Percentiles rank a stretch among this genome's conserved stretches.
Evolutionary conservation across 192 early-diverging fungal species (phyloP).

Genomic region (Umbelopsis sp.): DNA sequence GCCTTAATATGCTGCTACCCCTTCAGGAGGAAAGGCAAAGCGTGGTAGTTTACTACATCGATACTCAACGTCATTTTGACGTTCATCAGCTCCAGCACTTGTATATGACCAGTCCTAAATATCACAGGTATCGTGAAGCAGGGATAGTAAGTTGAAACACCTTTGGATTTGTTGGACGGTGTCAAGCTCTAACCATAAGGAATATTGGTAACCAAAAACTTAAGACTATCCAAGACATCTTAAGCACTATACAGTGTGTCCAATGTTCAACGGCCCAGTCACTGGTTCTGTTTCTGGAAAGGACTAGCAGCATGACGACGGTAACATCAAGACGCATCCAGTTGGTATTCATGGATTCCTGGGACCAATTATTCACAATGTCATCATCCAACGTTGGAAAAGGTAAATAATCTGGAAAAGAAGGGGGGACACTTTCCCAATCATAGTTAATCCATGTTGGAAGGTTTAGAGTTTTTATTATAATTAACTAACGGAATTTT

Average conservation of each 20-base stretch:
- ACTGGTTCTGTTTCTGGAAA: slow-evolving; percentile 8
- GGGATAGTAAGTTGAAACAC: background rate
- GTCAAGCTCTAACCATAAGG: no score
- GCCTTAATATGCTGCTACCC: background rate
- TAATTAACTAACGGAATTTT: background rate
- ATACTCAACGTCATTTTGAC: background rate
- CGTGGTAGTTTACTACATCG: background rate
- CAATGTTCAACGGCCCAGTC: background rate
- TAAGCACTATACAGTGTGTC: background rate
- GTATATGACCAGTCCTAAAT: background rate
- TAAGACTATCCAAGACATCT: background rate
- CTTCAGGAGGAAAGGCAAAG: background rate
- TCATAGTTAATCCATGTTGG: background rate
- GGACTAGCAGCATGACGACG: background rate
- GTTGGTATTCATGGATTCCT: background rate
- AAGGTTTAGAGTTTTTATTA: background rate
- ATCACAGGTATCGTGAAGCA: background rate
- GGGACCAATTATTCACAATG: background rate
- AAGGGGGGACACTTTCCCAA: background rate
- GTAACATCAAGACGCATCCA: background rate
- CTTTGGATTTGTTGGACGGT: no score
- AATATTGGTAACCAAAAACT: no score
- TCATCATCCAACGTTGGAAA: background rate
- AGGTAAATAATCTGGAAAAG: background rate
- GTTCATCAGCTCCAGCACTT: background rate